Conservation (phyloP, 2,329 filamentous ascomycete species). For the Zymoseptoria passerinii region DNA sequence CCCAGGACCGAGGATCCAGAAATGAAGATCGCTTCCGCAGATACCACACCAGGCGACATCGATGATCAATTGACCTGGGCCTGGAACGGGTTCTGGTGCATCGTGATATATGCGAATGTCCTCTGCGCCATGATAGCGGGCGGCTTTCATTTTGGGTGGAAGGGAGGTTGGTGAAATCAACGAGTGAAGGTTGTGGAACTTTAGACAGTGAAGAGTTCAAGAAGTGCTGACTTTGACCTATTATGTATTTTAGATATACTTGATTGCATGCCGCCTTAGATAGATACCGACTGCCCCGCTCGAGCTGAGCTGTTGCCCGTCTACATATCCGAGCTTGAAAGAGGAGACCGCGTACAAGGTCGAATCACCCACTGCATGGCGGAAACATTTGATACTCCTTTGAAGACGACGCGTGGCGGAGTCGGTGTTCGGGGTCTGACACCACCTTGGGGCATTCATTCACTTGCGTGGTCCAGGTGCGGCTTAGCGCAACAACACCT, state of each 20-base stretch:
- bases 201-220: background rate
- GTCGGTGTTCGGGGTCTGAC: background rate
- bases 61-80: constrained; percentile 16
- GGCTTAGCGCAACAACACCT: background rate
- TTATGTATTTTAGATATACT: background rate
- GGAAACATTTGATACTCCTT: background rate
- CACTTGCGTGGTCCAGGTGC: background rate
- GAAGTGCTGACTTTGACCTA: background rate
- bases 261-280: background rate
- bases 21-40: constrained; percentile 21
- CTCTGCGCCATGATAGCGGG: constrained; percentile 18
- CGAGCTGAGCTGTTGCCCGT: background rate
- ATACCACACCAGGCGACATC: constrained; percentile 22
- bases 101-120: constrained; percentile 21
- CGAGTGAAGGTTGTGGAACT: background rate
- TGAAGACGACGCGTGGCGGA: background rate
- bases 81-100: constrained; percentile 17
- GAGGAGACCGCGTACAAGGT: background rate
- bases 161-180: background rate
- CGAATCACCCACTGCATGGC: background rate
- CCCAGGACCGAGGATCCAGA: constrained; percentile 15
- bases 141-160: constrained; percentile 18
- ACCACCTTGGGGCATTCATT: background rate
- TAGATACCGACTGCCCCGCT: background rate
- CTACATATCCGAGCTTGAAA: background rate